Percentiles rank a stretch among this genome's conserved stretches.
These are phyloP conservation scores for Gossypium trilobum DNA, from an alignment of 441 rosid genomes.

Conservation along the genomic window DNA sequence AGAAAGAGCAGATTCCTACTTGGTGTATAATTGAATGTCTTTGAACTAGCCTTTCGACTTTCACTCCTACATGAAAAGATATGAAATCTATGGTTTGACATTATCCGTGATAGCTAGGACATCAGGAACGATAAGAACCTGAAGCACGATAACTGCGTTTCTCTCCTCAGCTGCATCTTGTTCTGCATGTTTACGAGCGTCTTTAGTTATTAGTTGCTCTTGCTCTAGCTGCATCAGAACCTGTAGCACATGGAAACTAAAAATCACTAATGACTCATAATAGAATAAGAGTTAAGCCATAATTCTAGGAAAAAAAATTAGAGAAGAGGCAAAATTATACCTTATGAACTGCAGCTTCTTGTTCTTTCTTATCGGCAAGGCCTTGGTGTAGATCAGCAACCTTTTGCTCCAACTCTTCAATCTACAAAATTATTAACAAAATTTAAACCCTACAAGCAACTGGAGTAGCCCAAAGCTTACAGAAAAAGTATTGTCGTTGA, in stretches of 20 bases:
- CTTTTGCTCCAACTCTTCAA: constrained; percentile 54
- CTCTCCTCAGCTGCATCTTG: constrained; percentile 47
- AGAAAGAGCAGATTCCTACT: background rate
- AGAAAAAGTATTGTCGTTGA: background rate
- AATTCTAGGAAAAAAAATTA: background rate
- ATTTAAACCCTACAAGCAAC: constrained; percentile 16
- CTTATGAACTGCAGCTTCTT: constrained; percentile 58
- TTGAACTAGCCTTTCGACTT: background rate
- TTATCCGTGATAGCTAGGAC: background rate
- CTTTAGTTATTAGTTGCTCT: constrained; percentile 59
- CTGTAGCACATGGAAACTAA: constrained; percentile 21
- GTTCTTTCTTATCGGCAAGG: constrained; percentile 55
- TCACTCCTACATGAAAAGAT: constrained; percentile 1
- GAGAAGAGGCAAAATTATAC: constrained; percentile 19
- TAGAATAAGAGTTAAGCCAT: constrained; percentile 6
- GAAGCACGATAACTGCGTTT: constrained; percentile 40
- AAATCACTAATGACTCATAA: constrained; percentile 7
- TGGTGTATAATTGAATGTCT: background rate
- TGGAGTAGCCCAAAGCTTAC: constrained; percentile 4
- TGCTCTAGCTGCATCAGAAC: constrained; percentile 54
- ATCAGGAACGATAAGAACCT: constrained; percentile 29
- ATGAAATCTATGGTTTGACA: background rate
- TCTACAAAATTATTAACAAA: constrained; percentile 27
- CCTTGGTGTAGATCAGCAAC: constrained; percentile 36
- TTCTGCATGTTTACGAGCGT: constrained; percentile 49